Base-by-base conservation (phyloP, 2,329 filamentous ascomycete genomes). In the Amauroascus verrucosus region DNA sequence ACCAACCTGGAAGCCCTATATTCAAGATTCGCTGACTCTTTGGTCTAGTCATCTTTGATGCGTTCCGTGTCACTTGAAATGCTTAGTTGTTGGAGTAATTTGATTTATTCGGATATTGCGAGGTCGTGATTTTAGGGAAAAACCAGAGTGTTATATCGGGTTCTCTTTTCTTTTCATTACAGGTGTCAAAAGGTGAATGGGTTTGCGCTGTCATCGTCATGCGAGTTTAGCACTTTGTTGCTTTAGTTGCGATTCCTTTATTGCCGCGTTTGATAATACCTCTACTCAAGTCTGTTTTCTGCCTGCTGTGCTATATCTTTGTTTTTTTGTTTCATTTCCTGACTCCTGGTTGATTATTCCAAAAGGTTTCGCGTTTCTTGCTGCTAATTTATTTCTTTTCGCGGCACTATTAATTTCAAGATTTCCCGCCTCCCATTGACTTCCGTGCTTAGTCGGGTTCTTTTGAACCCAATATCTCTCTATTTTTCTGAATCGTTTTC, bases 51-150 rank as follows among this genome's bases (percentile, higher is more conserved):
- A 68, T 68, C 51, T 64, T 68, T 49, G 66, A 69, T 56, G 63
- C 66, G 8, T 69, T 69, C 65, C 66, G 66, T 48, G 61, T 69
- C 49, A 67, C 66, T 53, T 69, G 62, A 24, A 22, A 48, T 35
- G 44, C 33, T 13, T 38, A 49, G 16, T 24, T 44, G 45, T 35
- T n/a, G 38, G 28, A 16, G 43, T 13, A 26, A 20, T 45, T 47
- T 44, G 26, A 45, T 43, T 43, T 33, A 43, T 50, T 8, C 22
- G 7, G 11, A 18, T 41, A 38, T 33, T 47, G 32, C 35, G 11
- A 44, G 48, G 38, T 48, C 16, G 32, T 37, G 32, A 35, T 53
- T 56, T 53, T 38, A 14, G 9, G 20, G 50, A 18, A 33, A 46
- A 53, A 26, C 24, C 18, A 24, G 40, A 44, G 41, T 45, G 32